phyloP scores from a whole-genome alignment of 768 basidiomycete species.

The Tricholoma furcatifolium region DNA sequence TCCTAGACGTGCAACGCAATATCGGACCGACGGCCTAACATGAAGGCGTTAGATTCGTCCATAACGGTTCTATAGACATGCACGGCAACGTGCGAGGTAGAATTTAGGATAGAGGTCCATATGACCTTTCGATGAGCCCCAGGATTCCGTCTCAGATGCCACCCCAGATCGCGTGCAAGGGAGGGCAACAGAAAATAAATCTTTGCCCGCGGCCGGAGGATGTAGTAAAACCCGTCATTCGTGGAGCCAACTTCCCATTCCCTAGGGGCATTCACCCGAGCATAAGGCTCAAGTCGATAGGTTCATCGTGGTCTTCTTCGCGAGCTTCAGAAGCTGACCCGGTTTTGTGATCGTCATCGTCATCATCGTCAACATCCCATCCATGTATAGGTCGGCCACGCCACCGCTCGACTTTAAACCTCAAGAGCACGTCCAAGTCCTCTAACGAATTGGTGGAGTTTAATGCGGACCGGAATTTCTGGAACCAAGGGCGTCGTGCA shows the following conservation, averaged over 20 bases:
- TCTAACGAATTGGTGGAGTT: constrained; percentile 39
- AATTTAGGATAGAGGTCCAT: constrained; percentile 5
- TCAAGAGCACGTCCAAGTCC: constrained; percentile 46
- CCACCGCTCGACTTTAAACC: constrained; percentile 46
- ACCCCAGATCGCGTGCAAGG: constrained; percentile 9
- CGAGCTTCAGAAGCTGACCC: constrained; percentile 8
- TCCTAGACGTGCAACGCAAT: constrained; percentile 5
- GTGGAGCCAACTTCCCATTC: neutral
- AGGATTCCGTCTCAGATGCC: constrained; percentile 6
- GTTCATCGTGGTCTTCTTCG: constrained; percentile 5
- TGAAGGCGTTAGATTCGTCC: constrained; percentile 5
- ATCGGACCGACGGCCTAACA: constrained; percentile 12
- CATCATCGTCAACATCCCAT: constrained; percentile 18
- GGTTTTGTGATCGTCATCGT: constrained; percentile 15
- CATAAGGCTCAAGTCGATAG: constrained; percentile 10
- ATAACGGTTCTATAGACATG: constrained; percentile 4
- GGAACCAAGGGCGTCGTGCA: constrained; percentile 53
- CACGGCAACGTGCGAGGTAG: constrained; percentile 11
- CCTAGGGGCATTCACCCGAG: neutral
- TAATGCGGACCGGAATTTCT: constrained; percentile 50
- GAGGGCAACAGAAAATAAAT: neutral
- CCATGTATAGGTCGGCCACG: constrained; percentile 36
- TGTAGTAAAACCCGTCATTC: neutral
- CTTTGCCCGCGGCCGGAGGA: constrained; percentile 3
- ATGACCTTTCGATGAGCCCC: constrained; percentile 6